Base-by-base conservation (phyloP, 331 rosid genomes). In the Arachis monticola region DNA sequence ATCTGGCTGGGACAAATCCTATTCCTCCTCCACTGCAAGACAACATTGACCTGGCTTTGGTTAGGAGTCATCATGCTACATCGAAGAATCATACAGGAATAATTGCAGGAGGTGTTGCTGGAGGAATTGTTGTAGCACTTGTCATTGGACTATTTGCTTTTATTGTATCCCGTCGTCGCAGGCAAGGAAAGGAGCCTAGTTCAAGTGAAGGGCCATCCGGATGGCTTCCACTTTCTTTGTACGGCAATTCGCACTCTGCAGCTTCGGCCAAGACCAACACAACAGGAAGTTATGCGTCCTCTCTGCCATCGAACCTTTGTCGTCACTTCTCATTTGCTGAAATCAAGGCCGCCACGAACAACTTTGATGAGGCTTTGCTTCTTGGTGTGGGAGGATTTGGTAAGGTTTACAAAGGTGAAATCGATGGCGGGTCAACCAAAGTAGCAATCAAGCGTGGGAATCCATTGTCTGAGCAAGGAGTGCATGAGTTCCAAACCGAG, bases 321-420 rank as follows among this genome's bases (percentile, higher is more conserved):
- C 97, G 97, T 8, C 99, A 95, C 84, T 95, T 95, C 89, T 95
- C 99, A 10, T 95, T 95, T 78, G 88, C 99, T 64, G 99, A 95
- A 81, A 95, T 95, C 81, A 78, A 85, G 83, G 71, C 97, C 66
- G 97, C 99, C 41, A 95, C 99, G 57, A 95, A 83, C 75, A 87
- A 95, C 86, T 95, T 95, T 11, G 92, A 95, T 7, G 99, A 95
- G 75, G 84, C 93, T 61, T 87, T 86, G 79, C 62, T 95, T 14
- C 99, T 95, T 12, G 99, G 99, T 10, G 99, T 95, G 68, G 99
- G 99, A 79, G 99, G 99, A 67, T 95, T 95, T 3, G 99, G 99
- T 56, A 95, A 95, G 83, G 99, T 95, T 61, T 95, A 95, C 89
- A 83, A 86, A 77, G 99, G 99, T 69, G 97, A 87, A 81, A 65